Evolutionary conservation across 495 filamentous ascomycete genomes (phyloP), one percentile per base, ranked within the genome.

Genomic region (Ramalina intermedia): DNA sequence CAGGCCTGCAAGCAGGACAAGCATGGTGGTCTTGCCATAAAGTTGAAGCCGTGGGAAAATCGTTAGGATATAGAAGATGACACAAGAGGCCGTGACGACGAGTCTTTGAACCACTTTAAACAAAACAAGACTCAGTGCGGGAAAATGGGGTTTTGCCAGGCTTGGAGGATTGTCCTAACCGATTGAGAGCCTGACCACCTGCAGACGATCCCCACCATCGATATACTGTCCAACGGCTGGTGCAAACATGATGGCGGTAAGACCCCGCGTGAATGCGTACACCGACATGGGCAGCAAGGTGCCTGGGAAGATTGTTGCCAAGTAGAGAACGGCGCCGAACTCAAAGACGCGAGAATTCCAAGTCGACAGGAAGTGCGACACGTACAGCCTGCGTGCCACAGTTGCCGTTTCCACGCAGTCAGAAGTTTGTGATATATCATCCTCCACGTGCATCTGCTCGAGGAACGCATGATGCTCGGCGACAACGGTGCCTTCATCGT

Each of bases 281-380:
- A 73, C 55, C 58, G 66, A 55, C 53, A 69, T 33, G 60, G 64
- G 56, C 40, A 62, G 55, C 24, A 78, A 58, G 1, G 67, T 76
- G 41, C 63, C 64, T 0, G 71, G 70, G 55, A 63, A 76, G 48
- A 72, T 64, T 20, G 62, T 24, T 4, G 76, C 76, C 1, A 76
- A 64, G 57, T 72, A 79, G 14, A 76, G 62, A 29, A 73, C 68
- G 7, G 69, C 68, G 38, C 58, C 75, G 52, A 75, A 75, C 50
- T 81, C 77, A 57, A 79, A 81, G 12, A 67, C 50, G 16, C 78
- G 65, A 2, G 75, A 71, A 51, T 81, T 81, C 78, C 78, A 81
- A 4, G 76, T 78, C 0, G 76, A 80, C 3, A 80, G 64, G 54
- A 75, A 72, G 57, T 81, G 77, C 1, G 76, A 72, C 6, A 63